phyloP scores from a whole-genome alignment of 768 basidiomycete genomes.

The Russula abietina region DNA sequence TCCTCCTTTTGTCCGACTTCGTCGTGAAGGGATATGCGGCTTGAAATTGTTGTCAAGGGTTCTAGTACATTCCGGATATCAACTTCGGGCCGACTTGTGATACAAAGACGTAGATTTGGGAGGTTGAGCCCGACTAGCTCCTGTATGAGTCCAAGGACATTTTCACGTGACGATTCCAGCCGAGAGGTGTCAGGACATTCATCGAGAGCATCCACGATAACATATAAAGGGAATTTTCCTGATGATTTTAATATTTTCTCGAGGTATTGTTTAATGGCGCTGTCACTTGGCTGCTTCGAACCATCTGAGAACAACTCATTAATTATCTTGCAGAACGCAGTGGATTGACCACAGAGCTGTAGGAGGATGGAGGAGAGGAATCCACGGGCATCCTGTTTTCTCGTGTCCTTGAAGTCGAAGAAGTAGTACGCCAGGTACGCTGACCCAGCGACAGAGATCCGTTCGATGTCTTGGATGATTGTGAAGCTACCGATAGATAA shows the following conservation, averaged over 20 bases:
- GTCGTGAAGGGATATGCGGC: background rate
- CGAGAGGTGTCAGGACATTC: background rate
- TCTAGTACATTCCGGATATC: background rate
- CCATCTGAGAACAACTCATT: background rate
- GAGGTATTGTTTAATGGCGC: background rate
- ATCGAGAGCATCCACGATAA: background rate
- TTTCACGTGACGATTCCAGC: background rate
- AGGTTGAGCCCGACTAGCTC: background rate
- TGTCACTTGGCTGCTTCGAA: background rate
- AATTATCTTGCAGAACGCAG: background rate
- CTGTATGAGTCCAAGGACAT: background rate
- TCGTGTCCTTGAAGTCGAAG: background rate
- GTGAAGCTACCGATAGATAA: background rate
- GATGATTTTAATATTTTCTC: background rate
- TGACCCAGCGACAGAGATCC: background rate
- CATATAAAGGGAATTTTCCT: background rate
- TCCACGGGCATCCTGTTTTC: background rate
- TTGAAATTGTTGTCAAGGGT: background rate
- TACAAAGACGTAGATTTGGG: background rate
- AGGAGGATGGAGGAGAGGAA: background rate
- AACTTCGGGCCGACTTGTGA: background rate
- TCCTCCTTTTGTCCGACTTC: background rate
- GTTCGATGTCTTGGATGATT: background rate
- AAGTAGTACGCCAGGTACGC: background rate
- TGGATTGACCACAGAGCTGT: background rate